Evolutionary conservation across 768 basidiomycete species (phyloP).

Genomic region (Paxillus rubicundulus): DNA sequence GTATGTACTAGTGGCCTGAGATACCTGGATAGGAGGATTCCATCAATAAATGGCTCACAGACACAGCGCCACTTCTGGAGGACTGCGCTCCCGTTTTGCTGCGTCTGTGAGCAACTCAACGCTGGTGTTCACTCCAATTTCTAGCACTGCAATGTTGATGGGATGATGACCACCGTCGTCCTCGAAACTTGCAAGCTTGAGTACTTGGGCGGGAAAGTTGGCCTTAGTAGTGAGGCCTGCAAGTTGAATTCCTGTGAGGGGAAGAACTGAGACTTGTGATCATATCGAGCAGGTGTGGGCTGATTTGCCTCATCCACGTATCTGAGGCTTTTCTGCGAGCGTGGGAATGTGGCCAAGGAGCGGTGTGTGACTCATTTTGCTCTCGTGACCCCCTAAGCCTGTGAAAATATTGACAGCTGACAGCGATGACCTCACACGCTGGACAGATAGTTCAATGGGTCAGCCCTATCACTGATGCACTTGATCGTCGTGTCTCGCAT

Average conservation of each 20-base stretch:
- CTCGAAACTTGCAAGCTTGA: neutral
- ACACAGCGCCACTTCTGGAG: constrained; percentile 12
- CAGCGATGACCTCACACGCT: too few species aligned
- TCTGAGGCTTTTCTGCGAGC: neutral
- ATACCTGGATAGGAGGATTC: too few species aligned
- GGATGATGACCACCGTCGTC: neutral
- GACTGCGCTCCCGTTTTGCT: constrained; percentile 16
- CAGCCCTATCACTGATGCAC: too few species aligned
- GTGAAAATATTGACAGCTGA: too few species aligned
- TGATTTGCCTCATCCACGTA: neutral
- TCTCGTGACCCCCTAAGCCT: too few species aligned
- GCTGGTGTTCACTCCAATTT: neutral
- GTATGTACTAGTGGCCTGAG: too few species aligned
- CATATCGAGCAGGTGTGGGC: neutral
- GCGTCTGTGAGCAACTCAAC: neutral
- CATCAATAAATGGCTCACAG: neutral
- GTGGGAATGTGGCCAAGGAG: neutral
- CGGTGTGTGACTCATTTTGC: too few species aligned
- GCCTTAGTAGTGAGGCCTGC: too few species aligned
- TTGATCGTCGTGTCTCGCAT: too few species aligned
- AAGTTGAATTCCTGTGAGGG: neutral
- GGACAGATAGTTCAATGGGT: too few species aligned
- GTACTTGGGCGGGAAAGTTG: neutral
- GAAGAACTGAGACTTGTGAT: neutral
- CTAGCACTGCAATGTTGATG: neutral